Base-by-base conservation (phyloP, 164 flowering plant species). In the Vitis riparia region DNA sequence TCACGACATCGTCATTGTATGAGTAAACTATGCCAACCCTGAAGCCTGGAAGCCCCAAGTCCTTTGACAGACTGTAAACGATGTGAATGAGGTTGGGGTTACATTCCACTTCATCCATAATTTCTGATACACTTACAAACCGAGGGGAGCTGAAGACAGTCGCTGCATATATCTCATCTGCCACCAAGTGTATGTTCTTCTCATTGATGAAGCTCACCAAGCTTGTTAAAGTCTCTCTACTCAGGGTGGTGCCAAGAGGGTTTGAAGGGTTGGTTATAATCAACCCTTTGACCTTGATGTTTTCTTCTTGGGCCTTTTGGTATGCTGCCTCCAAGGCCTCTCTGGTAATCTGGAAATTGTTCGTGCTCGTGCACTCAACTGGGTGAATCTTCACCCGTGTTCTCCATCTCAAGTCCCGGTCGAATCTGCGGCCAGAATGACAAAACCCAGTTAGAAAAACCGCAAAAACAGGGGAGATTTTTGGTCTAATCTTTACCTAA, bases 31-130 rank as follows among this genome's bases (percentile, higher is more conserved):
- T 74, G 6, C 89, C 89, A 13, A 86, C 84, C 17, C 89, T 50
- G 14, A 86, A 78, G 1, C 89, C 89, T 0, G 89, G 89, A 12
- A 86, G 23, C 8, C 89, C 89, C 86, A 86, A 73, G 73, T 86
- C 89, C 69, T 86, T 86, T 9, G 89, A 86, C 62, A 86, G 62
- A 51, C 87, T 84, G 55, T 80, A 86, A 9, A 86, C 62, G 0
- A 84, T 67, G 71, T 84, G 86, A n/a, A 85, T 65, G 5, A 83
- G 75, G 14, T 83, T 77, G 0, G 8, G 65, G 29, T 81, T 75
- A 59, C 68, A 53, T 1, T 72, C 71, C 69, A 62, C 55, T 2
- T 77, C 80, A 44, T 73, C 13, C 2, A 83, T 47, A 12, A 85
- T 37, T 59, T 85, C 88, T 3, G 88, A 37, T 7, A 81, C 61